phyloP scores from a whole-genome alignment of 441 rosid genomes.

The Adansonia madagascariensis region DNA sequence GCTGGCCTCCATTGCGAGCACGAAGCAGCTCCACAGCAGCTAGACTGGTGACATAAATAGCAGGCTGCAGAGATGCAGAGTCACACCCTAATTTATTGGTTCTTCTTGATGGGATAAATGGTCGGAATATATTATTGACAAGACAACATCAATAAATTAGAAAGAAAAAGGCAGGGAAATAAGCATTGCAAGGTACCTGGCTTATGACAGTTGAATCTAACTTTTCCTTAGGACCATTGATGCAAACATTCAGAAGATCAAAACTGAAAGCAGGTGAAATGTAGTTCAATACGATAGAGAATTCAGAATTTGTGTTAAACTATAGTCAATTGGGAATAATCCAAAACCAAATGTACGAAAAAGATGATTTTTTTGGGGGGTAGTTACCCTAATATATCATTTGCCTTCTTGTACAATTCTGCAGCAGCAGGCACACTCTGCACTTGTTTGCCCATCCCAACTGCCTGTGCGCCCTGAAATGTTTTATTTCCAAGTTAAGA shows the following conservation, averaged over 20 bases:
- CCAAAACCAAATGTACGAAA: too few species aligned
- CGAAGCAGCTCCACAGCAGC: slow-evolving; percentile 96
- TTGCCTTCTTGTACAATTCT: slow-evolving; percentile 77
- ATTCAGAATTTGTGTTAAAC: too few species aligned
- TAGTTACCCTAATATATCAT: slow-evolving; percentile 71
- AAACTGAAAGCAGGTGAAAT: slow-evolving; percentile 49
- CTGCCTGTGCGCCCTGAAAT: slow-evolving; percentile 86
- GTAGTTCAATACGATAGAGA: too few species aligned
- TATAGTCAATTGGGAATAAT: too few species aligned
- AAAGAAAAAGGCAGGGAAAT: not conserved
- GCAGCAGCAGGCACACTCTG: slow-evolving; percentile 77
- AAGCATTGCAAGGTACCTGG: slow-evolving; percentile 59
- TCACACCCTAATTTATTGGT: slow-evolving; percentile 6
- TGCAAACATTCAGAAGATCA: slow-evolving; percentile 88
- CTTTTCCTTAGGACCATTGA: slow-evolving; percentile 92
- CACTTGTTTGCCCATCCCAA: slow-evolving; percentile 96
- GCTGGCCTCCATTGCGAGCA: slow-evolving; percentile 83
- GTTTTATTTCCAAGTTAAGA: not conserved
- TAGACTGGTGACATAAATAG: slow-evolving; percentile 96
- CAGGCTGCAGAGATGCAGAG: slow-evolving; percentile 66
- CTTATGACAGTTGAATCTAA: slow-evolving; percentile 92
- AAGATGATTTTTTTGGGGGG: too few species aligned
- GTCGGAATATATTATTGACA: not conserved
- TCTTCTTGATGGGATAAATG: not conserved
- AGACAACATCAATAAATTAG: slow-evolving; percentile 2